These are phyloP conservation scores for Cordyceps cateniannulata DNA, from an alignment of 2,329 filamentous ascomycete species.

Conservation along the genomic window DNA sequence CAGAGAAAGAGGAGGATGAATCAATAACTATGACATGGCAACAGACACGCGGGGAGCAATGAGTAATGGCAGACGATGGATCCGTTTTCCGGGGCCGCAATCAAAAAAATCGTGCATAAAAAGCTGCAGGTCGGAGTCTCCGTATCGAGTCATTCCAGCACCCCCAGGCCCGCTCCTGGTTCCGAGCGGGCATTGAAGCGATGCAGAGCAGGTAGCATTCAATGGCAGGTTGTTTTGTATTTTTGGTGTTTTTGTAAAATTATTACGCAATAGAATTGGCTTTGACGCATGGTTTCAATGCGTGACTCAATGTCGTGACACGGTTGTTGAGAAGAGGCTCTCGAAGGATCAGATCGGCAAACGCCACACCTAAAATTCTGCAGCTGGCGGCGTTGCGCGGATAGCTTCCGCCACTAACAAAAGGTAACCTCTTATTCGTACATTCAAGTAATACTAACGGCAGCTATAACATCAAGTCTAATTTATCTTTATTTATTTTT, in stretches of 20 bases:
- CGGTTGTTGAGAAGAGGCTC: background rate
- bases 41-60: background rate
- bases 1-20: background rate
- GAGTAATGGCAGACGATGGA: background rate
- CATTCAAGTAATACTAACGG: no score
- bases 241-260: background rate
- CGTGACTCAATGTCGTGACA: background rate
- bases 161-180: background rate
- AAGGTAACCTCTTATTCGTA: no score
- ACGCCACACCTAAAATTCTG: slow-evolving; percentile 3
- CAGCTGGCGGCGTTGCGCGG: no score
- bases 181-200: background rate
- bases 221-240: background rate
- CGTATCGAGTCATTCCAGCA: slow-evolving; percentile 4
- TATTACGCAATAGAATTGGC: background rate
- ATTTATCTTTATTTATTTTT: no score
- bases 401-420: no score
- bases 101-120: background rate
- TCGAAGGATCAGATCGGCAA: background rate
- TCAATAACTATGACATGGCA: background rate
- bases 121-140: slow-evolving; percentile 1
- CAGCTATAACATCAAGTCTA: no score
- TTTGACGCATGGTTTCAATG: background rate
- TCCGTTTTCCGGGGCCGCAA: background rate
- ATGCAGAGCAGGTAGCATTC: background rate